Evolutionary conservation across 805 yeast genomes (phyloP), one percentile per base, ranked within the genome.

Genomic region (Barnettozyma pratensis): DNA sequence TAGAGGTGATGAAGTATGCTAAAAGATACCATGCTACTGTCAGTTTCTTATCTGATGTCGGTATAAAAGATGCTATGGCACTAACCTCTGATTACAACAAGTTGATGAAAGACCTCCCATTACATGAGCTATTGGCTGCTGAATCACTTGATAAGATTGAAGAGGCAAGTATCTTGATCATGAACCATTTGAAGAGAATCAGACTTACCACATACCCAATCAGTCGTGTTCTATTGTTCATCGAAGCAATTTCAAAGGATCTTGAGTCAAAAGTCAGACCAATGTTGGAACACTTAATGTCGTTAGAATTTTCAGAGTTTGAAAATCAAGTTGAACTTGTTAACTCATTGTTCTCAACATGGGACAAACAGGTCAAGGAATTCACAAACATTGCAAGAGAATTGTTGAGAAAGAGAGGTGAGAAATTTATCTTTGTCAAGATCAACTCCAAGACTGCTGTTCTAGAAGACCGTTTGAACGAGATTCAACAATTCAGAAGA

Each of bases 11-110:
- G 47, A 77, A 79, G 50, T 68, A 74, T 12, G 89, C 90, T 3
- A 90, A 87, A 55, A 72, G 97, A 53, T 87, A 83, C 59, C 95
- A 87, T 61, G 83, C 88, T 1, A 83, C 91, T 0, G 77, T 80
- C n/a, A 75, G 85, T 35, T 84, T 87, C 57, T 68, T 77, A 34
- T 78, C 88, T 6, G 95, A 87, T 58, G 80, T 85, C 2, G 87
- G 88, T 0, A 65, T 92, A 25, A 64, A 70, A 36, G 81, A 79
- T 29, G 79, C 85, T 12, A 52, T 79, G 10, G 68, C 69, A 4
- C 65, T 65, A 26, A 78, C 89, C 0, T 67, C 70, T 10, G 70
- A 73, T n/a, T 81, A 82, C 59, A 83, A 81, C 53, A 76, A 77
- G 7, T 67, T 92, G 29, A 67, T 89, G 54, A 76, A 77, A 41